Percentiles rank a stretch among this genome's conserved stretches.
phyloP scores from a whole-genome alignment of 306 rosid species.

The Gynostemma pentaphyllum region DNA sequence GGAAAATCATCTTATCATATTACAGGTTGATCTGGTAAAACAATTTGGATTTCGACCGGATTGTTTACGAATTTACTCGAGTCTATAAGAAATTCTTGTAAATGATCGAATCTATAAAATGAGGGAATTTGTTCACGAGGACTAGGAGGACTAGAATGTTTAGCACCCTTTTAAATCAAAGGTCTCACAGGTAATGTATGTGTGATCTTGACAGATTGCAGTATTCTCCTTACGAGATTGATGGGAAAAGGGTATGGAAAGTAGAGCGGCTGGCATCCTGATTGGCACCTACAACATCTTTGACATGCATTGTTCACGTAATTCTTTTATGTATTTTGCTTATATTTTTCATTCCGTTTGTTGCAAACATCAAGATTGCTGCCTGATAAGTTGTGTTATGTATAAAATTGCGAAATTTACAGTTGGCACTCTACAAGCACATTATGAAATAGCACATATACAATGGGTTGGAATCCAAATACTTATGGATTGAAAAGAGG shows the following conservation, averaged over 20 bases:
- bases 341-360: neutral
- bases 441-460: neutral
- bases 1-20: no score
- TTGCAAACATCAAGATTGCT: neutral
- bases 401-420: neutral
- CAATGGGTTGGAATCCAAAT: neutral
- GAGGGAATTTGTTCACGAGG: no score
- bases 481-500: neutral
- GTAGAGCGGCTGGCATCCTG: conserved; percentile 88
- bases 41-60: no score
- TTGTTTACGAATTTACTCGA: no score
- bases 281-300: conserved; percentile 22
- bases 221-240: conserved; percentile 52
- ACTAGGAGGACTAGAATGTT: no score
- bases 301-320: conserved; percentile 15
- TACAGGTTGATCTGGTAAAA: no score
- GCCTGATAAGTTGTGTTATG: neutral
- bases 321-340: neutral
- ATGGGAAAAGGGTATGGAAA: conserved; percentile 64
- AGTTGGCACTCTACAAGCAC: neutral
- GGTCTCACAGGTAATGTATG: neutral
- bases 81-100: no score
- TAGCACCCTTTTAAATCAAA: neutral
- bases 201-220: conserved; percentile 54
- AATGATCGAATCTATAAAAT: no score